Percentiles rank a stretch among this genome's conserved stretches.
Evolutionary conservation across 176 grass and related monocot species (phyloP).

Genomic region (Ensete ventricosum): DNA sequence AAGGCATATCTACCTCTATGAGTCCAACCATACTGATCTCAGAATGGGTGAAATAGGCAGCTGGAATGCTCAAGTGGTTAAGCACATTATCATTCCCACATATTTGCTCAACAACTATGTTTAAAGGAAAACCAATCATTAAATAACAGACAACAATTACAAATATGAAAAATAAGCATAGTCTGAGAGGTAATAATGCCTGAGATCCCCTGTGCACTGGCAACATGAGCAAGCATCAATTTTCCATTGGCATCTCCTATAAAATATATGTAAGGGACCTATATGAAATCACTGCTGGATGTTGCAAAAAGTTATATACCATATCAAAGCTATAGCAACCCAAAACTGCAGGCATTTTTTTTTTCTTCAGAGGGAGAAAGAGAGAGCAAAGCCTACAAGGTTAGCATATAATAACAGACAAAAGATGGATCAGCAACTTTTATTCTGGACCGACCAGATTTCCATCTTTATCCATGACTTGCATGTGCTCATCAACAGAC

Average conservation of each 20-base stretch:
- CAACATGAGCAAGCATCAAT: slow-evolving; percentile 98
- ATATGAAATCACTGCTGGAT: slow-evolving; percentile 1
- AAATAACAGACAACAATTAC: slow-evolving; percentile 16
- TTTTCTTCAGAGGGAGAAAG: background rate
- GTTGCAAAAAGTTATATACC: background rate
- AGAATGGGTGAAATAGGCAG: slow-evolving; percentile 96
- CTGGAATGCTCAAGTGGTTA: slow-evolving; percentile 91
- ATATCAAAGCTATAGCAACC: background rate
- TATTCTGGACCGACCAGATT: slow-evolving; percentile 45
- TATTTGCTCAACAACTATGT: slow-evolving; percentile 74
- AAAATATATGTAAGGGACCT: slow-evolving; percentile 90
- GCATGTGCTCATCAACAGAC: slow-evolving; percentile 94
- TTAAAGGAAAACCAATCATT: slow-evolving; percentile 20
- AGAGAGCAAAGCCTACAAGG: background rate
- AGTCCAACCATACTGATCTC: slow-evolving; percentile 99
- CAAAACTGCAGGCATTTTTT: background rate
- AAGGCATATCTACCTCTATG: slow-evolving; percentile 51
- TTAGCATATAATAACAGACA: background rate
- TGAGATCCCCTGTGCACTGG: slow-evolving; percentile 97
- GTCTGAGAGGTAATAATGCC: slow-evolving; percentile 23
- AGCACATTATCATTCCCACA: slow-evolving; percentile 70
- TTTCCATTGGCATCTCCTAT: slow-evolving; percentile 98
- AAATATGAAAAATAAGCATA: slow-evolving; percentile 19
- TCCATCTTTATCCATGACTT: slow-evolving; percentile 65
- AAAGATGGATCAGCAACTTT: background rate